Conservation (phyloP, 805 yeast genomes). For the Candida anglica region DNA sequence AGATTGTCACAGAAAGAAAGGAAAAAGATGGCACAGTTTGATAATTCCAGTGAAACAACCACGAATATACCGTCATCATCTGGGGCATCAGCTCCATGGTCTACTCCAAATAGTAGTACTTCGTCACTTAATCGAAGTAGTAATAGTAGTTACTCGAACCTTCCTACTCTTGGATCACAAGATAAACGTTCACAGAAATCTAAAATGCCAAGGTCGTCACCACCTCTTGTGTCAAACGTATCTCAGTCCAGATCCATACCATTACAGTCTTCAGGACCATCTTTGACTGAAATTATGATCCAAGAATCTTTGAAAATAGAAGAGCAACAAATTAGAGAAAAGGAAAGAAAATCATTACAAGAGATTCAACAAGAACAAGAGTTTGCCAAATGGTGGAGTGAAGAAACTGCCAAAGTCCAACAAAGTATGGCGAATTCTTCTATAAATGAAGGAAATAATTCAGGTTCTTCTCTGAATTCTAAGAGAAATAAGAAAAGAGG, state of each 20-base stretch:
- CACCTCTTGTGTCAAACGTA: neutral
- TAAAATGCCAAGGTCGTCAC: constrained; percentile 1
- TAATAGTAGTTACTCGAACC: neutral
- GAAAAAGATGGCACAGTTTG: constrained; percentile 31
- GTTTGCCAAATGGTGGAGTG: constrained; percentile 86
- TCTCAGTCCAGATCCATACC: neutral
- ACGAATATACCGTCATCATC: neutral
- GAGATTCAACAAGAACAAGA: constrained; percentile 81
- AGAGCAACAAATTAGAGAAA: constrained; percentile 22
- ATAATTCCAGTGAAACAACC: neutral
- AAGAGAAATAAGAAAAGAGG: constrained; percentile 3
- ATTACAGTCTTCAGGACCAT: constrained; percentile 14
- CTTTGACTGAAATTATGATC: constrained; percentile 42
- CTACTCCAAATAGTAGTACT: too few species aligned
- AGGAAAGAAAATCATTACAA: constrained; percentile 44
- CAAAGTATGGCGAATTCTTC: constrained; percentile 16
- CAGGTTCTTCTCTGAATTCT: constrained; percentile 6
- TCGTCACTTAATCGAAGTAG: too few species aligned
- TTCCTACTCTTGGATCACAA: constrained; percentile 4
- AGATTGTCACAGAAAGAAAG: constrained; percentile 61
- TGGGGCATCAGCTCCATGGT: neutral
- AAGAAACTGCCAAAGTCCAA: constrained; percentile 68
- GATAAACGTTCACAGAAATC: neutral
- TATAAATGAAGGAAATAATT: too few species aligned
- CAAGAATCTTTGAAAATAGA: constrained; percentile 42